Base-by-base conservation (phyloP, 2,329 filamentous ascomycete genomes). In the Microascus cirrosus region DNA sequence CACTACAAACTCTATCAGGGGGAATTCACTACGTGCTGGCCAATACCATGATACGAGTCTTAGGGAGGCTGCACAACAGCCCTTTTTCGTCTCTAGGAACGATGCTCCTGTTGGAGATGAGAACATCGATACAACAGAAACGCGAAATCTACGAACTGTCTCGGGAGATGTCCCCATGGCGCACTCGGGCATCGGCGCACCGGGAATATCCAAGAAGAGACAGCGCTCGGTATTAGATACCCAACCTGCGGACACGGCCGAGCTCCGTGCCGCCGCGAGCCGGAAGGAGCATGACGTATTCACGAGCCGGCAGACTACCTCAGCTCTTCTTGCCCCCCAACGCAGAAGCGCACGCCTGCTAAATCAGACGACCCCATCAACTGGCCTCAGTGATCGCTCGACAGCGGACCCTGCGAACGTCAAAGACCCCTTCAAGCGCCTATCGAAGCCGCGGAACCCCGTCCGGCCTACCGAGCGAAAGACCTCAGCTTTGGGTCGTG, bases 311-410 rank as follows among this genome's bases (percentile, higher is more conserved):
- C 32, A 45, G 24, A 48, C 59, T 10, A 50, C 55, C 54, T 62
- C 60, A 39, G 57, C 48, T 22, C 28, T 55, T 22, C 53, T 54
- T 32, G 58, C 53, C 18, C 58, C 60, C 11, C 61, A 60, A 50
- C 59, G 61, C 35, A 61, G 61, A 58, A 62, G 61, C 36, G 60
- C 61, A 42, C 61, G 61, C 18, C 22, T 58, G 32, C 45, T 60
- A 39, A 58, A 60, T 25, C 59, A 59, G 57, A 57, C 35, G 20
- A 53, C 42, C 39, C 51, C 54, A 25, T 36, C 54, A 24, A 28
- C 58, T n/a, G 39, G 51, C 42, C 48, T 53, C 34, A 52, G 32
- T 18, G 54, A 59, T 7, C 57, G 54, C 28, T 58, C 58, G n/a
- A 53, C 32, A 35, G 52, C 56, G 13, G 56, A 58, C 15, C 42